Base-by-base conservation (phyloP, 139 green algal species). In the Tetratostichococcus sp. region DNA sequence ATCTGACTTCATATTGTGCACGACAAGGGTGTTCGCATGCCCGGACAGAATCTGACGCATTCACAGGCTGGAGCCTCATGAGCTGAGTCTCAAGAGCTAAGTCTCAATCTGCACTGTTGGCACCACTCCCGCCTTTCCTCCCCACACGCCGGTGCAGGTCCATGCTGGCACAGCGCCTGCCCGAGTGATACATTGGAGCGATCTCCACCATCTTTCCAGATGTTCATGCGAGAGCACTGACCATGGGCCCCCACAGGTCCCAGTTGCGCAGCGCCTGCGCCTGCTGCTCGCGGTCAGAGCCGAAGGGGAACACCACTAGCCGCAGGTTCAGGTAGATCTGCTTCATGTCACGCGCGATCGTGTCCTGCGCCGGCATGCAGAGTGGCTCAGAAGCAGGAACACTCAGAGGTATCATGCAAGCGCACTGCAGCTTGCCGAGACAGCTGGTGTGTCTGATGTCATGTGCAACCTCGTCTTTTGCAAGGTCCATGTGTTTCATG, bases 201-300 rank as follows among this genome's bases (percentile, higher is more conserved):
- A n/a, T n/a, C n/a, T n/a, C n/a, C n/a, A n/a, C n/a, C n/a, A n/a
- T n/a, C n/a, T n/a, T n/a, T n/a, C n/a, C n/a, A n/a, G n/a, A n/a
- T n/a, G n/a, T n/a, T n/a, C n/a, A n/a, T 62, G 50, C 26, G 19
- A 2, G 11, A 26, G 11, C 14, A 62, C 93, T 77, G 39, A 98
- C 89, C 89, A 98, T 89, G 3, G 96, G 96, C 0, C 96, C 96
- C 94, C 94, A 99, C 6, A 99, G 82, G 81, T 99, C 96, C 96
- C 96, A 99, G 75, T 99, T 97, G 4, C 91, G 72, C 58, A 99
- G 79, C 14, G 93, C 91, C 19, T 89, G 83, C 16, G 77, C 77
- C 69, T 93, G 86, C 68, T 91, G 84, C 21, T 76, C 79, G 32
- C 91, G 83, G 58, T 91, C 88, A 2, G 50, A 62, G 72, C 91